These are phyloP conservation scores for Colletotrichum eremochloae DNA, from an alignment of 2,329 filamentous ascomycete species.

Conservation along the genomic window DNA sequence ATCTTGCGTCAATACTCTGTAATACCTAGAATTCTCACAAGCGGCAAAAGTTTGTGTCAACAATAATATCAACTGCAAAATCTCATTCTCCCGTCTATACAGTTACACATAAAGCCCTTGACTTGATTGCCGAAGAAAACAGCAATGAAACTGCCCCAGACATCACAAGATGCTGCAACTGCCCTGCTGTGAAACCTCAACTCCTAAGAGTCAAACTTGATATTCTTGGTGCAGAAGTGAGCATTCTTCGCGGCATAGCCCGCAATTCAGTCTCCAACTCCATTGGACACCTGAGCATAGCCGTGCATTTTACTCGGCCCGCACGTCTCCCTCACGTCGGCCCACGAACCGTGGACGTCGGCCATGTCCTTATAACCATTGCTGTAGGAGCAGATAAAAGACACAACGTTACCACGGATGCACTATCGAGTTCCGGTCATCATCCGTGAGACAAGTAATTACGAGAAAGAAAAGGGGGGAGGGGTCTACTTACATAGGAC, in stretches of 20 bases:
- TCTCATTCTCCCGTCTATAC: no score
- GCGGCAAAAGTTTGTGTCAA: no score
- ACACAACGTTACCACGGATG: not conserved
- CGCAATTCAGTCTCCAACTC: not conserved
- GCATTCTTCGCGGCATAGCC: constrained; percentile 1
- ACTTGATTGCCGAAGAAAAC: not conserved
- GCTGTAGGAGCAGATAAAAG: constrained; percentile 1
- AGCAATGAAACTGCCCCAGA: not conserved
- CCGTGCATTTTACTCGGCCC: constrained; percentile 2
- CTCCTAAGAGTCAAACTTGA: not conserved
- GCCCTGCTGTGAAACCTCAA: not conserved
- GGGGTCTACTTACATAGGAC: not conserved
- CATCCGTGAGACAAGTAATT: not conserved
- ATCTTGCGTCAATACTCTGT: not conserved
- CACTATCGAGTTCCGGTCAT: not conserved
- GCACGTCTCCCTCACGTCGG: not conserved
- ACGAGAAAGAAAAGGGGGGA: no score
- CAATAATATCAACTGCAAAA: not conserved
- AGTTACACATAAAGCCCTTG: not conserved
- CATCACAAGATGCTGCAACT: not conserved
- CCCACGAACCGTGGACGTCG: not conserved
- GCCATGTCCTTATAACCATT: constrained; percentile 1
- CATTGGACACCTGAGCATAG: constrained; percentile 5
- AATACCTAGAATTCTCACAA: not conserved
- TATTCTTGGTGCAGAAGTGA: not conserved